These are phyloP conservation scores for Septoria petroselini DNA, from an alignment of 2,329 filamentous ascomycete species.

Conservation along the genomic window DNA sequence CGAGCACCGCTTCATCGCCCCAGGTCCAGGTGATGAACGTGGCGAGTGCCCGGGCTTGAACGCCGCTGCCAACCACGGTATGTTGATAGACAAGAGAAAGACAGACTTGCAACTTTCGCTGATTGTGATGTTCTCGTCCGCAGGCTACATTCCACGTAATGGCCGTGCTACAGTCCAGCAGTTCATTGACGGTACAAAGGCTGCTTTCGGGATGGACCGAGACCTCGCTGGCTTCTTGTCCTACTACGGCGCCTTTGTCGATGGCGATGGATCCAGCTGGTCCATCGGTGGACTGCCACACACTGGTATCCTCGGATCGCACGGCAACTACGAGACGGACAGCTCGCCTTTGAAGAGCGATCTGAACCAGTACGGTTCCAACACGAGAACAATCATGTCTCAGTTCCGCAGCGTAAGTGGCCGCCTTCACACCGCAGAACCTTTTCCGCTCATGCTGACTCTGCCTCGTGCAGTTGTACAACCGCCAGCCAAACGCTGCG, in stretches of 20 bases:
- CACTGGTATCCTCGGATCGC: constrained; percentile 29
- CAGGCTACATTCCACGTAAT: background rate
- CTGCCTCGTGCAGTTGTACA: constrained; percentile 24
- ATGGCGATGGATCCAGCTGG: constrained; percentile 25
- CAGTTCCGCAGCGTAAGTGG: constrained; percentile 21
- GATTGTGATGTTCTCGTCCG: too few species aligned
- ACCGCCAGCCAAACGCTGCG: constrained; percentile 20
- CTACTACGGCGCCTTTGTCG: constrained; percentile 21
- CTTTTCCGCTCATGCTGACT: too few species aligned
- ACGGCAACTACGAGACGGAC: constrained; percentile 41
- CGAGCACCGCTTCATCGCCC: constrained; percentile 31
- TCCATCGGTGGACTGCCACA: constrained; percentile 24
- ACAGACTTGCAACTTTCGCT: background rate
- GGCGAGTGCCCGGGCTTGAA: constrained; percentile 37
- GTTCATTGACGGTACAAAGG: constrained; percentile 33
- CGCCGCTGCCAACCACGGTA: constrained; percentile 13
- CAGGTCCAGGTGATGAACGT: constrained; percentile 29
- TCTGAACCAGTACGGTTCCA: constrained; percentile 32
- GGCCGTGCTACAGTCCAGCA: constrained; percentile 37
- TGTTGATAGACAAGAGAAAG: background rate
- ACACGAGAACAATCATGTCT: constrained; percentile 20
- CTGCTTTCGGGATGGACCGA: constrained; percentile 36
- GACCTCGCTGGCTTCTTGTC: constrained; percentile 26
- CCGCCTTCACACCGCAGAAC: too few species aligned
- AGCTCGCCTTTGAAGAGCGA: constrained; percentile 36